Evolutionary conservation across 441 rosid species (phyloP), one percentile per base, ranked within the genome.

Genomic region (Rhodomyrtus psidioides): DNA sequence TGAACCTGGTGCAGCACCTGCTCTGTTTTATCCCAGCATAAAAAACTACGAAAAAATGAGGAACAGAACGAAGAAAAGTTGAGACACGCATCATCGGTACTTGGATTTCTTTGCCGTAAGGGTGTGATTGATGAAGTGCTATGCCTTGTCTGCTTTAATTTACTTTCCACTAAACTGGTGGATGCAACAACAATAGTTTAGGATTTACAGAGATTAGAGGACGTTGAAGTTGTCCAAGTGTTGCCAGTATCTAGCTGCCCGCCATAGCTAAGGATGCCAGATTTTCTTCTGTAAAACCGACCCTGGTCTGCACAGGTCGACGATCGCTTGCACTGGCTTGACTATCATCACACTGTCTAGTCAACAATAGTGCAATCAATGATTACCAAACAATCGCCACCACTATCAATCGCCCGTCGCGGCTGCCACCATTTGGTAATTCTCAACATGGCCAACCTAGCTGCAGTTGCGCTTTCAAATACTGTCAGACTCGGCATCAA

Each of bases 1-100:
- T 51, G 79, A 75, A n/a, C 76, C 23, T 53, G 28, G 86, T 75
- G 86, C 65, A 16, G 83, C 86, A 85, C 86, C 83, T 85, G 86
- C 30, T 28, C 84, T 39, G 49, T 44, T 10, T 70, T 7, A 21
- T 70, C n/a, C 26, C n/a, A 39, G 51, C 79, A 70, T 10, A 57
- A 26, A 70, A 19, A 70, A 39, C n/a, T 39, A 70, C 6, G 21
- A 10, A 5, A 70, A 70, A 70, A 39, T 24, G 51, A 39, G 51
- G 51, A 10, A 26, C 62, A 12, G 53, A 3, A 57, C 3, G 62
- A n/a, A 57, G 28, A 57, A 26, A 56, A 24, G n/a, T 12, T 2
- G n/a, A n/a, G n/a, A 10, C 79, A 21, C 8, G 51, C 49, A 39
- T 1, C 79, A 21, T 70, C 49, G n/a, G 9, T 39, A 21, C 79